Conservation (phyloP, 495 filamentous ascomycete species). For the Penicillium psychrofluorescens region DNA sequence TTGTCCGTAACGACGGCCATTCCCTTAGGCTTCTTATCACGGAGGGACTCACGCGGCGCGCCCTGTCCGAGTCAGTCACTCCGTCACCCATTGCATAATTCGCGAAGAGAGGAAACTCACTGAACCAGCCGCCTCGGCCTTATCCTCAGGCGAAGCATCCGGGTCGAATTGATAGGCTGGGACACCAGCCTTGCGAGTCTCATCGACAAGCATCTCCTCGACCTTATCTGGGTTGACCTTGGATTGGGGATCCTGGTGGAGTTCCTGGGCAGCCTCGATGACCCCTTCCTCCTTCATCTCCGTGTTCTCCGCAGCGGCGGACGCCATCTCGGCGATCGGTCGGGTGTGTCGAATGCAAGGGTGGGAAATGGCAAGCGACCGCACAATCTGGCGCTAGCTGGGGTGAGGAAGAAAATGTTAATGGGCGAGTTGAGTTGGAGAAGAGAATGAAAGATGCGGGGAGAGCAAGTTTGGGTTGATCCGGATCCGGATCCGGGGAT, state of each 20-base stretch:
- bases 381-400: neutral
- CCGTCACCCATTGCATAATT: neutral
- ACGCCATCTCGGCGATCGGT: conserved; percentile 29
- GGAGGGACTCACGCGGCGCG: conserved; percentile 56
- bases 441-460: no score
- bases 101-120: conserved; percentile 43
- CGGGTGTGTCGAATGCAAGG: conserved; percentile 8
- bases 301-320: conserved; percentile 23
- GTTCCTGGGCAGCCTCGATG: conserved; percentile 48
- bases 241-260: conserved; percentile 60
- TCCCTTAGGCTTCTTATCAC: conserved; percentile 55
- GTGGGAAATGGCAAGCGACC: conserved; percentile 6
- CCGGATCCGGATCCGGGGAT: neutral
- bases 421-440: no score
- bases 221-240: conserved; percentile 60
- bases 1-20: conserved; percentile 69
- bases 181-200: conserved; percentile 68
- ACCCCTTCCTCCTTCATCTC: conserved; percentile 78
- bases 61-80: conserved; percentile 32
- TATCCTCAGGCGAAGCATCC: conserved; percentile 74
- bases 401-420: neutral
- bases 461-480: no score
- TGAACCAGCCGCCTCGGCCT: conserved; percentile 67
- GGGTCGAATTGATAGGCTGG: conserved; percentile 83
- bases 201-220: conserved; percentile 62